Conservation (phyloP, 148 eudicot genomes). For the Rhododendron vialii region DNA sequence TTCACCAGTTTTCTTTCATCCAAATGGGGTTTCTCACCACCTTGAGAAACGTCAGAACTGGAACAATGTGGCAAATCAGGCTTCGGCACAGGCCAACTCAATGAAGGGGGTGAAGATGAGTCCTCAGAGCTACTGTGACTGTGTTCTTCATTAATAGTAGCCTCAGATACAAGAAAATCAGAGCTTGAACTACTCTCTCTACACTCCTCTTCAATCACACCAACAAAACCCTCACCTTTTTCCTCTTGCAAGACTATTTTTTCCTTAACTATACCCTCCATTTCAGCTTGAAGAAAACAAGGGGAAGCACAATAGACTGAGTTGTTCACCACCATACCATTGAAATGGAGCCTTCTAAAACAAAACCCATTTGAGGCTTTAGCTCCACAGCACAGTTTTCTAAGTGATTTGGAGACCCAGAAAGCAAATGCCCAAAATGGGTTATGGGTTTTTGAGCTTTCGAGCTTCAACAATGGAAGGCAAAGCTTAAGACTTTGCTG, state of each 20-base stretch:
- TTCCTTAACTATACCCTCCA: conserved; percentile 30
- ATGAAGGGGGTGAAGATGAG: conserved; percentile 42
- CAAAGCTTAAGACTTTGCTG: conserved; percentile 3
- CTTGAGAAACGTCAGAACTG: conserved; percentile 16
- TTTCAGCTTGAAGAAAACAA: conserved; percentile 19
- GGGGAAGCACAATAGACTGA: conserved; percentile 26
- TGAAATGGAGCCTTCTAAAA: conserved; percentile 15
- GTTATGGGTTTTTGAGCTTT: conserved; percentile 9
- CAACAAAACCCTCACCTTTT: conserved; percentile 11
- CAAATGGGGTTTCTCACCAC: conserved; percentile 18
- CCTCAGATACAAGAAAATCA: conserved; percentile 39
- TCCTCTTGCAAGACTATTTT: conserved; percentile 11
- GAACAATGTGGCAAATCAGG: conserved; percentile 21
- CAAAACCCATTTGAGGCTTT: conserved; percentile 20
- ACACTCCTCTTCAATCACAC: conserved; percentile 23
- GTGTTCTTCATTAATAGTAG: conserved; percentile 27
- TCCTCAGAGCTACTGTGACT: conserved; percentile 40
- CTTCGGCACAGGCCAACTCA: conserved; percentile 31
- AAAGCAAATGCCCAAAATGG: conserved; percentile 14
- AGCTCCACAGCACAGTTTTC: conserved; percentile 10
- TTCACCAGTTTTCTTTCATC: conserved; percentile 36
- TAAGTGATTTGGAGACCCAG: conserved; percentile 26
- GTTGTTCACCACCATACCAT: conserved; percentile 31
- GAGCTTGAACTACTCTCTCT: conserved; percentile 50
- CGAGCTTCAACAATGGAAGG: conserved; percentile 7